Evolutionary conservation across 2,329 filamentous ascomycete genomes (phyloP).

Genomic region (Aspergillus latus): DNA sequence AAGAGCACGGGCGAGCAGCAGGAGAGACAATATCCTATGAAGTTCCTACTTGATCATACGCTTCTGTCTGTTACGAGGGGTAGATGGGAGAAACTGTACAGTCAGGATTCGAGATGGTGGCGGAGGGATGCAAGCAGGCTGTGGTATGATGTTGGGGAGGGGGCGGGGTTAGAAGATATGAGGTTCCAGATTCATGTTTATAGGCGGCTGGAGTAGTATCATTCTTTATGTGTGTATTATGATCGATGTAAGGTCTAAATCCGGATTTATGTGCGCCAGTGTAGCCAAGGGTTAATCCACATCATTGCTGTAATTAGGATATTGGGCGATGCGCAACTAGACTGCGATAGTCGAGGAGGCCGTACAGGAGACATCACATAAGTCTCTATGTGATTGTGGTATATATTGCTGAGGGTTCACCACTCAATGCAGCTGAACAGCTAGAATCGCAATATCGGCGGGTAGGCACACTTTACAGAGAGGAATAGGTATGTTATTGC

Average conservation of each 20-base stretch:
- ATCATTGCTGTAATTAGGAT: too few species aligned
- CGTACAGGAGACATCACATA: too few species aligned
- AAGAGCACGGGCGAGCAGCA: conserved; percentile 37
- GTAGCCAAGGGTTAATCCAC: too few species aligned
- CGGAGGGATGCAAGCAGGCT: conserved; percentile 63
- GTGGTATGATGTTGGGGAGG: conserved; percentile 81
- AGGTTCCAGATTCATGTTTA: conserved; percentile 91
- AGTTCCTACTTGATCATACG: conserved; percentile 84
- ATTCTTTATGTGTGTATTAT: neutral
- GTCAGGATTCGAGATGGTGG: conserved; percentile 82
- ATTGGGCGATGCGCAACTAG: too few species aligned
- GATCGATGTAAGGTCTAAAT: too few species aligned
- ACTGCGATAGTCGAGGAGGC: too few species aligned
- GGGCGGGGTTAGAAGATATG: conserved; percentile 89
- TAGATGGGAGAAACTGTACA: conserved; percentile 72
- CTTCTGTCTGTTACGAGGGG: conserved; percentile 55
- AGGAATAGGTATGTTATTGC: conserved; percentile 29
- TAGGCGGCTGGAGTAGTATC: conserved; percentile 33
- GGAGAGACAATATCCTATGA: conserved; percentile 79
- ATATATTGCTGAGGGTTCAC: too few species aligned
- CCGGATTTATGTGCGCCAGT: too few species aligned
- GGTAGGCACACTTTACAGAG: conserved; percentile 10
- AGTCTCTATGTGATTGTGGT: too few species aligned
- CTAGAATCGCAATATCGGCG: neutral
- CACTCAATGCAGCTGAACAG: too few species aligned